Evolutionary conservation across 495 filamentous ascomycete genomes (phyloP).

Genomic region (Aspergillus heteromorphus): DNA sequence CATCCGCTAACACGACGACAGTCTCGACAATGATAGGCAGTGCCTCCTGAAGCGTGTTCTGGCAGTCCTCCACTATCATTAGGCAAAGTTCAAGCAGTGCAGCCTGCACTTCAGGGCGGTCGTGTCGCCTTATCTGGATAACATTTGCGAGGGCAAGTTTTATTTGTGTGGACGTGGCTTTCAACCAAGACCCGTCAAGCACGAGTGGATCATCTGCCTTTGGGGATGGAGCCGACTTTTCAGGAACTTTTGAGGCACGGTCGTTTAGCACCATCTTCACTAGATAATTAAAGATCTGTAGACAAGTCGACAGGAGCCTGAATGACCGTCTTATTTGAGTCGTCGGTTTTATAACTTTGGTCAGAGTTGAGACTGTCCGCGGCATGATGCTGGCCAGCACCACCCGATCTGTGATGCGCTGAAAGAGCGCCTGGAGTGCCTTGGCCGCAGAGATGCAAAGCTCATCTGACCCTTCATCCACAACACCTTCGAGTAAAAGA

Average conservation of each 20-base stretch:
- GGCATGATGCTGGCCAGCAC: conserved; percentile 80
- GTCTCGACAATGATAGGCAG: conserved; percentile 71
- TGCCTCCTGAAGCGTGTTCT: conserved; percentile 65
- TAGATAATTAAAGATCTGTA: conserved; percentile 55
- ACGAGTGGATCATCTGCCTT: conserved; percentile 32
- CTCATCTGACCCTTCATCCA: conserved; percentile 51
- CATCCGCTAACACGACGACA: conserved; percentile 63
- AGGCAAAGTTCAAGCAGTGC: conserved; percentile 66
- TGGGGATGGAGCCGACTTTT: conserved; percentile 14
- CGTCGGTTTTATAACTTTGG: conserved; percentile 65
- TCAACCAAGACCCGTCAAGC: conserved; percentile 64
- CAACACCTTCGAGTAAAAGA: conserved; percentile 66
- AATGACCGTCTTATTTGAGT: conserved; percentile 59
- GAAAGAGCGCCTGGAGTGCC: conserved; percentile 58
- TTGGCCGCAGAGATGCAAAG: conserved; percentile 62
- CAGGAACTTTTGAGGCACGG: conserved; percentile 16
- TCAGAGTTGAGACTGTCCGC: conserved; percentile 77
- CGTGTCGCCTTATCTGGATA: conserved; percentile 70
- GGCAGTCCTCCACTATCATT: conserved; percentile 70
- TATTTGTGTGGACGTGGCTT: conserved; percentile 74
- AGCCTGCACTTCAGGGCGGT: conserved; percentile 61
- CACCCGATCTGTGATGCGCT: conserved; percentile 59
- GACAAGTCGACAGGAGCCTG: conserved; percentile 54
- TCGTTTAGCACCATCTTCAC: conserved; percentile 65
- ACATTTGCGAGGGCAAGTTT: conserved; percentile 79